These are phyloP conservation scores for Liriodendron chinense DNA, from an alignment of 164 flowering plant species.

Conservation along the genomic window DNA sequence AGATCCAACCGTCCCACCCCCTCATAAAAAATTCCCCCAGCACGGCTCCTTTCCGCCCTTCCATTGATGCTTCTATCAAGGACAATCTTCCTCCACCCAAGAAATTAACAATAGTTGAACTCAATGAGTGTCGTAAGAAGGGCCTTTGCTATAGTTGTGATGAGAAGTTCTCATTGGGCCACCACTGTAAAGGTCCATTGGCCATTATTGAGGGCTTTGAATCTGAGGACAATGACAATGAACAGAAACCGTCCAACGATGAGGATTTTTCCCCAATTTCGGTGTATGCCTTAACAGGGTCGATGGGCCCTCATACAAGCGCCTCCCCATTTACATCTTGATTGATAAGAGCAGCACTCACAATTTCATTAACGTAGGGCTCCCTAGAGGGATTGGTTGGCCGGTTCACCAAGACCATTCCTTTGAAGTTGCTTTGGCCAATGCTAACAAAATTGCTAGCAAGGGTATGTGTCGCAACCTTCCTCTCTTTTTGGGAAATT, in stretches of 20 bases:
- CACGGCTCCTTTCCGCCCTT: neutral
- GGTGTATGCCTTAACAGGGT: neutral
- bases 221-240: neutral
- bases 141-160: neutral
- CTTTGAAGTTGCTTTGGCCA: neutral
- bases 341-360: neutral
- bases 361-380: neutral
- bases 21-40: neutral
- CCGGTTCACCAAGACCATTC: neutral
- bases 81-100: neutral
- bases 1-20: neutral
- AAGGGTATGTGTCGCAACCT: neutral
- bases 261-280: neutral
- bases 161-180: neutral
- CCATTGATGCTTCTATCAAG: neutral
- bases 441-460: neutral
- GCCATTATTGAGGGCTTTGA: neutral
- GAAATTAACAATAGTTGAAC: neutral
- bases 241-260: neutral
- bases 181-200: neutral
- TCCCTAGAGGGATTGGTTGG: neutral
- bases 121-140: neutral
- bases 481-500: neutral
- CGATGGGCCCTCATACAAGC: neutral
- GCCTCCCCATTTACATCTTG: too few relatives aligned